Evolutionary conservation across 2,329 filamentous ascomycete species (phyloP), one percentile per base, ranked within the genome.

Genomic region (Herpotrichia juniperi): DNA sequence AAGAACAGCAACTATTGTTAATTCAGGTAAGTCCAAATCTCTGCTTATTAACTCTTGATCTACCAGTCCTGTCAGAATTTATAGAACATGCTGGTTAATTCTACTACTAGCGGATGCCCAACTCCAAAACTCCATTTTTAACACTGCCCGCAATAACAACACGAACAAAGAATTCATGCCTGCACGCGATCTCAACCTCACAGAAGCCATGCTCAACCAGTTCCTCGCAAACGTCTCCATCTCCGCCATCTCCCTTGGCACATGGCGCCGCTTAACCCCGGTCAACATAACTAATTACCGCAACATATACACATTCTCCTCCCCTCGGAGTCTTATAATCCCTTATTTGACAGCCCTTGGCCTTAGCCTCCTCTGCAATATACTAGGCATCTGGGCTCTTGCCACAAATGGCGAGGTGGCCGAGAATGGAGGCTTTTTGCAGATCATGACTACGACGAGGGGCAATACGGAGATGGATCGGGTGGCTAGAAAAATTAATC

Each of bases 371-470:
- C 10, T 46, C 4, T 53, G 49, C 26, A 35, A 42, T 10, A 45
- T 17, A 17, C 42, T 59, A 3, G 54, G 39, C 1, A 28, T 55
- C 12, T 50, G 35, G 25, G 40, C 57, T 5, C 25, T 59, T 10
- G 6, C 4, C 14, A 16, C 24, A 5, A 59, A 55, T 12, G 54
- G 51, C 11, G 30, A 46, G 1, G 31, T 46, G 0, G 51, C 51
- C 7, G 32, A 37, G 1, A 54, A 59, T 34, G 54, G 54, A 9
- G 57, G 57, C 1, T 59, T 59, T 28, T 22, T 59, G 14, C 54
- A 59, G 16, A 44, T 55, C 30, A 48, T 57, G 54, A 54, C 46
- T 28, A 19, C 57, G 17, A 59, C 48, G 3, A 50, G n/a, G 14
- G 54, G 57, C 2, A 24, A 42, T 6, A 57, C 51, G 4, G 51